Evolutionary conservation across 1,139 yeast genomes (phyloP).

Genomic region (Kluyveromyces sp.): DNA sequence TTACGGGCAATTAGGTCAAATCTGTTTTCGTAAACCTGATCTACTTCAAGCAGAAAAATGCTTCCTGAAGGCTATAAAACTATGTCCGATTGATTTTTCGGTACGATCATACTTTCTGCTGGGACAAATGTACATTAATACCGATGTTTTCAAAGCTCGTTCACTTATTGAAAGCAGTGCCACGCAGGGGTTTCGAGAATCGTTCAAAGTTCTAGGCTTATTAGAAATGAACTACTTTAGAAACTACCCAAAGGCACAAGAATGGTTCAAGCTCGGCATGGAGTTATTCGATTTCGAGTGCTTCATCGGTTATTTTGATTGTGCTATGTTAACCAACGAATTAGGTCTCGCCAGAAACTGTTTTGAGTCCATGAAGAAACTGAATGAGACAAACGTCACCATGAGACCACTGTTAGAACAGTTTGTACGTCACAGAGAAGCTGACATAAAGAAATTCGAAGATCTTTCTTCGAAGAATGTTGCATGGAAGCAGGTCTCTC

Average conservation of each 20-base stretch:
- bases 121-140: constrained; percentile 57
- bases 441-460: constrained; percentile 5
- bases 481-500: neutral
- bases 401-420: constrained; percentile 4
- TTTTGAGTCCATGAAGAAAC: constrained; percentile 15
- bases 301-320: constrained; percentile 69
- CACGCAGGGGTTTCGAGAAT: constrained; percentile 64
- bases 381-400: constrained; percentile 8
- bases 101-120: constrained; percentile 70
- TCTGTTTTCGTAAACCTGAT: constrained; percentile 50
- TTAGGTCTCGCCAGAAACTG: constrained; percentile 26
- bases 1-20: constrained; percentile 59
- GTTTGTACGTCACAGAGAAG: constrained; percentile 8
- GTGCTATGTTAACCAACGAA: constrained; percentile 22
- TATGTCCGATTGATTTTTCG: constrained; percentile 53
- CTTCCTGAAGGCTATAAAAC: constrained; percentile 53
- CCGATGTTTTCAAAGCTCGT: constrained; percentile 53
- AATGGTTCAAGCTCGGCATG: constrained; percentile 81
- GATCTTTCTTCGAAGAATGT: neutral
- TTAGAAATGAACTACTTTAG: constrained; percentile 63
- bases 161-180: constrained; percentile 75
- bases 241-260: constrained; percentile 49
- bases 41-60: constrained; percentile 46
- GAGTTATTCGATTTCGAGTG: constrained; percentile 57
- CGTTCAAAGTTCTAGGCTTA: constrained; percentile 72